Conservation (phyloP, 2,329 filamentous ascomycete genomes). For the Colletotrichum sp. region DNA sequence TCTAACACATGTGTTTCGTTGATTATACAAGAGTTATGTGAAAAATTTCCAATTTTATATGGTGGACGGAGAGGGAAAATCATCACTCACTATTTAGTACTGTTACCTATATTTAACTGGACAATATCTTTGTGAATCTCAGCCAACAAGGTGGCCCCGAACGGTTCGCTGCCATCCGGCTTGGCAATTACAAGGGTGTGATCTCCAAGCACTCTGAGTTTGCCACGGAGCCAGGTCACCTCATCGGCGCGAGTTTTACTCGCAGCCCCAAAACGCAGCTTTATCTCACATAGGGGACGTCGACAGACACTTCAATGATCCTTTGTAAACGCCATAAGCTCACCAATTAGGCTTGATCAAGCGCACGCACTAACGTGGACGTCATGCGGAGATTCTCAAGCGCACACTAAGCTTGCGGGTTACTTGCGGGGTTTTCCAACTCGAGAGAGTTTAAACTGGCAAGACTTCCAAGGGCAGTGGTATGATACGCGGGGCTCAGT, state of each 20-base stretch:
- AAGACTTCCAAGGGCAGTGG: neutral
- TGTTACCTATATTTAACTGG: neutral
- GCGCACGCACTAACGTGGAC: neutral
- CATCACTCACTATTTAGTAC: neutral
- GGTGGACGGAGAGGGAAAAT: neutral
- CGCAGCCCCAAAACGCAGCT: constrained; percentile 25
- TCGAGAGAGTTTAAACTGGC: neutral
- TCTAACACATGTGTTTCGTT: neutral
- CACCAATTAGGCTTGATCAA: neutral
- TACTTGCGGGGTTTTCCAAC: neutral
- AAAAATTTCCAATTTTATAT: neutral
- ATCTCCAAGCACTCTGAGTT: neutral
- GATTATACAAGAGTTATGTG: neutral
- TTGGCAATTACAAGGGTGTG: neutral
- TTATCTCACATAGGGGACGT: neutral
- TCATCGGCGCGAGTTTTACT: constrained; percentile 23
- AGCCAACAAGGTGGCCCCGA: neutral
- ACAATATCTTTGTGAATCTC: neutral
- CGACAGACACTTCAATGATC: neutral
- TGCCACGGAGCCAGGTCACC: neutral
- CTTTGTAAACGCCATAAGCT: neutral
- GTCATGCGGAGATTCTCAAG: neutral
- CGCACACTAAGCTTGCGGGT: neutral
- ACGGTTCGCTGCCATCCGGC: neutral
- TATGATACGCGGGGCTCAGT: neutral